phyloP scores from a whole-genome alignment of 441 rosid species.

The Gossypium trilobum region DNA sequence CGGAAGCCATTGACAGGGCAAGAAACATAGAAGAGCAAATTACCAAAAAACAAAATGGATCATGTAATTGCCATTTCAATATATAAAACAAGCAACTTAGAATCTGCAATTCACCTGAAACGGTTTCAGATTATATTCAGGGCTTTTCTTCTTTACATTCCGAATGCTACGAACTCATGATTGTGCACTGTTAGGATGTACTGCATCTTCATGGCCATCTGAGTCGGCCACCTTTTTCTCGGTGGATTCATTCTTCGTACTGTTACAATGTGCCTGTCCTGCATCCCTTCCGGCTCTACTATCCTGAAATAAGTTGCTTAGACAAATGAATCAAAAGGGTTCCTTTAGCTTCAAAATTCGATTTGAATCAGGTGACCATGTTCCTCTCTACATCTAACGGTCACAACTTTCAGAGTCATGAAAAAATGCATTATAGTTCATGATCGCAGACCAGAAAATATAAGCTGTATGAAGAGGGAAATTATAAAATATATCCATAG shows the following conservation, averaged over 20 bases:
- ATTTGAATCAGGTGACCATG: background rate
- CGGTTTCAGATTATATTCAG: background rate
- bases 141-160: constrained; percentile 20
- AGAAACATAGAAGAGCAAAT: background rate
- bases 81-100: constrained; percentile 11
- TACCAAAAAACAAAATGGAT: background rate
- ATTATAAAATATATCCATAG: background rate
- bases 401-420: background rate
- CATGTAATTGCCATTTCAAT: background rate
- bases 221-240: constrained; percentile 26
- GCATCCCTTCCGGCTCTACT: constrained; percentile 31
- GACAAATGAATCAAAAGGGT: constrained; percentile 1
- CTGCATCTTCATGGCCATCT: constrained; percentile 17
- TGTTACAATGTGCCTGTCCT: constrained; percentile 11
- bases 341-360: background rate
- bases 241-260: constrained; percentile 8
- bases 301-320: constrained; percentile 33
- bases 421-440: background rate
- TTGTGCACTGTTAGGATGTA: constrained; percentile 15
- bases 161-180: background rate
- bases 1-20: background rate
- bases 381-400: background rate
- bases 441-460: background rate
- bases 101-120: constrained; percentile 14
- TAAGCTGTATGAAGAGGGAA: background rate